Conservation (phyloP, 768 basidiomycete species). For the Podaxis sp. region DNA sequence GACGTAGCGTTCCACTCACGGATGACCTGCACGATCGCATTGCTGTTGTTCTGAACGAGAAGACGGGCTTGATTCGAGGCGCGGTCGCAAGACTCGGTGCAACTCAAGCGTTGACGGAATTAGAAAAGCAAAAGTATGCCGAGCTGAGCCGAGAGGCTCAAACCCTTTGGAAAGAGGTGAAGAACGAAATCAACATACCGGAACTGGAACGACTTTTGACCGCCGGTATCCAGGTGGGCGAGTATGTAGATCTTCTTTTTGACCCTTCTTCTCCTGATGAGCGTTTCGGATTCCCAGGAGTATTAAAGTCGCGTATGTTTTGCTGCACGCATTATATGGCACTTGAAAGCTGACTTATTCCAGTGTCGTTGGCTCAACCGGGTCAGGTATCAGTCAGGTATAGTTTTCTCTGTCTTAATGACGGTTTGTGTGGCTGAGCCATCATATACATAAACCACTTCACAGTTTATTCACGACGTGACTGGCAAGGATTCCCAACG, state of each 20-base stretch:
- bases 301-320: not conserved
- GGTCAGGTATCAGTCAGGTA: not conserved
- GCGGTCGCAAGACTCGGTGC: not conserved
- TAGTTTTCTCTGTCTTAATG: too few relatives aligned
- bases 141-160: not conserved
- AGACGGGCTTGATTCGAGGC: not conserved
- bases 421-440: too few relatives aligned
- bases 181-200: not conserved
- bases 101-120: not conserved
- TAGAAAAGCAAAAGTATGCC: not conserved
- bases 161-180: conserved; percentile 6
- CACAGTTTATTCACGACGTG: not conserved
- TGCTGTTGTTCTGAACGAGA: not conserved
- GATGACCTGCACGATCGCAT: not conserved
- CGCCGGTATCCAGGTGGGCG: not conserved
- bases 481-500: not conserved
- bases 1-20: not conserved
- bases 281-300: not conserved
- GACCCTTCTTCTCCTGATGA: not conserved
- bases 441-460: not conserved
- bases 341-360: not conserved
- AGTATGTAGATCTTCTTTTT: not conserved
- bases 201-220: conserved; percentile 3
- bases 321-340: not conserved
- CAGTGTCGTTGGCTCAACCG: not conserved